phyloP scores from a whole-genome alignment of 192 early-diverging fungal species.

The Backusella sp. region DNA sequence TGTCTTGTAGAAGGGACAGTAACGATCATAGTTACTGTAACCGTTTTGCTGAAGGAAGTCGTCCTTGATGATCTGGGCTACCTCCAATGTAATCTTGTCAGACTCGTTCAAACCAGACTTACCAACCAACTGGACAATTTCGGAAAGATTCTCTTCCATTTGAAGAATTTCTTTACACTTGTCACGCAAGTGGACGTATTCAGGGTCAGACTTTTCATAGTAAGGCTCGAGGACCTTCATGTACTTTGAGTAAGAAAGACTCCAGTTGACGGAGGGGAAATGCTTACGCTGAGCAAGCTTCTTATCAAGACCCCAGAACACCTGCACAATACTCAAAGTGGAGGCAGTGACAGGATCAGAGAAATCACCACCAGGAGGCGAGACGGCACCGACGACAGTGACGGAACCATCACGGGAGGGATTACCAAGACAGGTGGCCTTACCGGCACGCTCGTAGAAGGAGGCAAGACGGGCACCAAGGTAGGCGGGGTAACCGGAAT shows the following conservation, averaged over 20 bases:
- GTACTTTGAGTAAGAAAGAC: conserved; percentile 97
- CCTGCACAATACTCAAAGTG: conserved; percentile 98
- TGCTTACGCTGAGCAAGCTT: conserved; percentile 99
- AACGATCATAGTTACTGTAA: conserved; percentile 97
- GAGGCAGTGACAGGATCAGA: conserved; percentile 98
- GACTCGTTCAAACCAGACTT: conserved; percentile 80
- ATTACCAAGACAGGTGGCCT: conserved; percentile 94
- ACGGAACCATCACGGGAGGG: conserved; percentile 92
- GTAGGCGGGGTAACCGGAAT: conserved; percentile 98
- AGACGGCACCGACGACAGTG: conserved; percentile 98
- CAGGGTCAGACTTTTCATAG: conserved; percentile 94
- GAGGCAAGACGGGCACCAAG: conserved; percentile 98
- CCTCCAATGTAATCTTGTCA: conserved; percentile 98
- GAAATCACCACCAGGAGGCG: conserved; percentile 99
- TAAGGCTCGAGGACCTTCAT: conserved; percentile 94
- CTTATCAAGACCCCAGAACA: conserved; percentile 99
- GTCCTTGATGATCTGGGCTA: conserved; percentile 98
- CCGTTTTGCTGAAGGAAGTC: conserved; percentile 99
- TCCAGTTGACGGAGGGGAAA: conserved; percentile 99
- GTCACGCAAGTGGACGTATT: conserved; percentile 89
- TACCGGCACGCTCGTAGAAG: conserved; percentile 99
- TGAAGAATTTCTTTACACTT: conserved; percentile 98
- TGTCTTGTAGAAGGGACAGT: conserved; percentile 99
- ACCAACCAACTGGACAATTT: conserved; percentile 99
- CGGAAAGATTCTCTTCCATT: conserved; percentile 96